A percentile compares a stretch with the other conserved stretches of the same genome.
These are phyloP conservation scores for Bruguiera hainesii DNA, from an alignment of 441 rosid genomes.

Conservation along the genomic window DNA sequence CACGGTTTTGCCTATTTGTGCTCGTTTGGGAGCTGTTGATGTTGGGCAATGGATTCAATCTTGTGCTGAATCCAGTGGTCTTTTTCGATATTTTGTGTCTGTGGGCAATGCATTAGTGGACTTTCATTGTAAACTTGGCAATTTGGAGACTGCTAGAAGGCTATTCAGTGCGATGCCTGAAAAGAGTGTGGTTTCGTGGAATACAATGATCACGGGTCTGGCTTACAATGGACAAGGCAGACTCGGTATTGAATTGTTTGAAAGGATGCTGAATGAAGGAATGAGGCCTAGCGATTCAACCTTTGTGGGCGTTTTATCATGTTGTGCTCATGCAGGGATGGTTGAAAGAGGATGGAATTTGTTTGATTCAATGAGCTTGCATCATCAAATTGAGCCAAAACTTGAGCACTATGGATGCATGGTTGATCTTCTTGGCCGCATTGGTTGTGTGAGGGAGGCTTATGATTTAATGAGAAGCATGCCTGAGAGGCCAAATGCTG, in stretches of 20 bases:
- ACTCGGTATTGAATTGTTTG: slow-evolving; percentile 51
- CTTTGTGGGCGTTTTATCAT: slow-evolving; percentile 54
- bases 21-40: slow-evolving; percentile 52
- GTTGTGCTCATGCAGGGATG: slow-evolving; percentile 69
- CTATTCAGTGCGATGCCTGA: slow-evolving; percentile 46
- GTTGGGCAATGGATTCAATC: slow-evolving; percentile 54
- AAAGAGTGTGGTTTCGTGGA: slow-evolving; percentile 67
- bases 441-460: slow-evolving; percentile 61
- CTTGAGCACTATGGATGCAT: slow-evolving; percentile 75
- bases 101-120: slow-evolving; percentile 72
- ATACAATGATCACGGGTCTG: slow-evolving; percentile 60
- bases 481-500: slow-evolving; percentile 48
- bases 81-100: slow-evolving; percentile 33
- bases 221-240: slow-evolving; percentile 65
- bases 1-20: slow-evolving; percentile 57
- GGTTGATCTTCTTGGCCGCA: slow-evolving; percentile 75
- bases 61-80: slow-evolving; percentile 46
- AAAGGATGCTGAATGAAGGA: slow-evolving; percentile 53
- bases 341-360: slow-evolving; percentile 44
- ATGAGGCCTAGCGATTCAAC: slow-evolving; percentile 54
- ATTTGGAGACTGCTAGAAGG: slow-evolving; percentile 43
- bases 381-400: slow-evolving; percentile 47
- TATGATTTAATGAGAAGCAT: slow-evolving; percentile 57
- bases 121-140: slow-evolving; percentile 68
- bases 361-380: slow-evolving; percentile 50